Base-by-base conservation (phyloP, 2,329 filamentous ascomycete genomes). In the Paecilomyces formosus region DNA sequence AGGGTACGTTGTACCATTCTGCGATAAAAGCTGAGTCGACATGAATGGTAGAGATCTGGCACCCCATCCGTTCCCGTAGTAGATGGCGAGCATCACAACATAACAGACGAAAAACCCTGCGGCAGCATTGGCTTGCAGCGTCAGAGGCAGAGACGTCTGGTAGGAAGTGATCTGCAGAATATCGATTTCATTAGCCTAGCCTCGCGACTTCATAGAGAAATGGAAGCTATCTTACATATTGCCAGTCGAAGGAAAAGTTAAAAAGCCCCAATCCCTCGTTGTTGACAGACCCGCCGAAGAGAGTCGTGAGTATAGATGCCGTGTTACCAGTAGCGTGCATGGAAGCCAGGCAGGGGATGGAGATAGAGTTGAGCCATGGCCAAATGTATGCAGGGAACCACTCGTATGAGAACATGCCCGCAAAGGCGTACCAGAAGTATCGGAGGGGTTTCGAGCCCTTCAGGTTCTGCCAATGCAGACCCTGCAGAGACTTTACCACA, bases 321-420 rank as follows among this genome's bases (percentile, higher is more conserved):
- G 71, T 82, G 8, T 64, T 62, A 5, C 80, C 79, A 0, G 77
- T 81, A 0, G 80, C 75, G 39, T 81, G 74, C 76, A 81, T 80
- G 0, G 81, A 68, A 1, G 81, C 82, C 13, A 84, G 65, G 59
- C 82, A 84, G 0, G 80, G 79, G 8, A 84, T 76, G 0, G 81
- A 84, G 13, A 84, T 70, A 0, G 79, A 80, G 65, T 82, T 83
- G 9, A 84, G 74, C 79, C 79, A 83, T 0, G 81, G 79, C 56
- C 76, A 81, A 49, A 84, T 80, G 58, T 84, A 84, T 1, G 81
- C 80, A 0, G 82, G 81, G 30, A 84, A 76, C 60, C 80, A 78
- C 62, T 84, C 81, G 60, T 80, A 84, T 12, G 74, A 39, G 12
- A 75, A 77, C 78, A 83, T 83, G 64, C 72, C 74, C 0, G 61